Conservation (phyloP, 192 early-diverging fungal species). For the Umbelopsis sp. region DNA sequence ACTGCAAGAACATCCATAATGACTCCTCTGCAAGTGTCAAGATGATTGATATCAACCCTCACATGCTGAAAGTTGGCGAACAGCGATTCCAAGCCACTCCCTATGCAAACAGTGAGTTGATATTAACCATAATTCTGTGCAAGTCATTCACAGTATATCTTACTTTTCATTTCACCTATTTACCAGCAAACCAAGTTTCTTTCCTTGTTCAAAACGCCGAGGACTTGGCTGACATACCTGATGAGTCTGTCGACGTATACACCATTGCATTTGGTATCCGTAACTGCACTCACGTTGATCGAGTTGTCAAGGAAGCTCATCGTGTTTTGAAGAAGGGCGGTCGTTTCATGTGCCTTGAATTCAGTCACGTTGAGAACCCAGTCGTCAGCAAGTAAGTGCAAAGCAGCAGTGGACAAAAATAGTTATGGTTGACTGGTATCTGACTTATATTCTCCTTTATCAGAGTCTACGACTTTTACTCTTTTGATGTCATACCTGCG, state of each 20-base stretch:
- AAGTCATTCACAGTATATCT: background rate
- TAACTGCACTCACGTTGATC: conserved; percentile 94
- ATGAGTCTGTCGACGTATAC: conserved; percentile 86
- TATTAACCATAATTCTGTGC: background rate
- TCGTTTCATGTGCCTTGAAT: conserved; percentile 95
- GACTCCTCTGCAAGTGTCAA: conserved; percentile 71
- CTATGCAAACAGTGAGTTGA: conserved; percentile 49
- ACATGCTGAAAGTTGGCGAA: conserved; percentile 92
- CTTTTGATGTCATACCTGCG: conserved; percentile 91
- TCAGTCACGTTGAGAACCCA: conserved; percentile 87
- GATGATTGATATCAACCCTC: conserved; percentile 95
- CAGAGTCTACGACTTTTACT: conserved; percentile 89
- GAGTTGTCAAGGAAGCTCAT: conserved; percentile 86
- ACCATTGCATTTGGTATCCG: conserved; percentile 99
- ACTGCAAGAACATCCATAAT: conserved; percentile 70
- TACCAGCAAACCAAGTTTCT: conserved; percentile 58
- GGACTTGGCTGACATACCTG: conserved; percentile 70
- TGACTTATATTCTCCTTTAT: background rate
- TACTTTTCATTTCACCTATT: conserved; percentile 7
- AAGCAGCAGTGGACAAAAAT: background rate
- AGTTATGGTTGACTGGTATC: background rate
- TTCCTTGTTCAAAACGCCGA: conserved; percentile 93
- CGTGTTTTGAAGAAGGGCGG: conserved; percentile 95
- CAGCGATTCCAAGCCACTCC: conserved; percentile 64
- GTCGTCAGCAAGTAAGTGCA: conserved; percentile 72